A percentile compares a stretch with the other conserved stretches of the same genome.
phyloP scores from a whole-genome alignment of 169 alveolate genomes.

The Plasmodium gallinaceum region DNA sequence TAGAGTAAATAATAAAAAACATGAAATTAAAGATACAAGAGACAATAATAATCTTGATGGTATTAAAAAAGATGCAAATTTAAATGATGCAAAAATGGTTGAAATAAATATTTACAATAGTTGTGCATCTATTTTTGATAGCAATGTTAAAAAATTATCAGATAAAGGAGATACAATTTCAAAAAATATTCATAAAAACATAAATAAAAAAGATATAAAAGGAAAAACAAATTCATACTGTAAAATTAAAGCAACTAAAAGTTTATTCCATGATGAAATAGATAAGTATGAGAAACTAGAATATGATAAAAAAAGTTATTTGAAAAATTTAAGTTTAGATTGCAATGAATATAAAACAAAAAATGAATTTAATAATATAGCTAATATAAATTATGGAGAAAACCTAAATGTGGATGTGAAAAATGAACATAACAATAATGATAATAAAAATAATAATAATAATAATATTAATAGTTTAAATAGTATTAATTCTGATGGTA shows the following conservation, averaged over 20 bases:
- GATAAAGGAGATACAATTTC: background rate
- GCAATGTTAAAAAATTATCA: background rate
- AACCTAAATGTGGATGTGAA: too few species aligned
- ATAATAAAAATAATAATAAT: background rate
- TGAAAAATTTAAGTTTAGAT: conserved; percentile 5
- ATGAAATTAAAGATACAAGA: background rate
- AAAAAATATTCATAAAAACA: background rate
- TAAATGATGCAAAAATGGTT: background rate
- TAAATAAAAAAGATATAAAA: background rate
- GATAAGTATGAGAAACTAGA: conserved; percentile 13
- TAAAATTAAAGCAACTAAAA: conserved; percentile 48
- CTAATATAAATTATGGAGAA: too few species aligned
- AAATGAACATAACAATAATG: background rate
- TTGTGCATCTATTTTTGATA: conserved; percentile 64
- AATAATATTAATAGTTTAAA: background rate
- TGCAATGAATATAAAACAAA: background rate
- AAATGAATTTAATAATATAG: background rate
- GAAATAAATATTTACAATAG: conserved; percentile 32
- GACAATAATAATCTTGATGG: background rate
- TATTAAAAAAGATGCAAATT: conserved; percentile 9
- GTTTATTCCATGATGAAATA: conserved; percentile 19
- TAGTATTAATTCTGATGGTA: background rate
- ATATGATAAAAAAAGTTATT: background rate
- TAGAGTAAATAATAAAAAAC: background rate
- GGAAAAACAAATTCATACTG: background rate